Conservation (phyloP, 2,329 filamentous ascomycete species). For the Aspergillus pseudotamarii region DNA sequence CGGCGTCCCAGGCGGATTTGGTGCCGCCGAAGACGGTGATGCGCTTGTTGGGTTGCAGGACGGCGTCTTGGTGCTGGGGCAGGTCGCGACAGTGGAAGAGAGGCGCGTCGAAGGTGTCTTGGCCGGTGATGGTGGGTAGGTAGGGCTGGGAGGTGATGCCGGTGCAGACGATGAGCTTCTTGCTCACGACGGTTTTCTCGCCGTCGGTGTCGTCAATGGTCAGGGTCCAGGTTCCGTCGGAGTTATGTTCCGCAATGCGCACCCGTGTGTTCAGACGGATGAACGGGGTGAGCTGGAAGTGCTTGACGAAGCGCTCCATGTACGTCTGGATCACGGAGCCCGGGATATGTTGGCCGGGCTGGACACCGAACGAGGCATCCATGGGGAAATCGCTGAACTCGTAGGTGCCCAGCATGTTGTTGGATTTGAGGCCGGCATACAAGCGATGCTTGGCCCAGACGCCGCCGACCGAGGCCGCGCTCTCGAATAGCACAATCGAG, state of each 20-base stretch:
- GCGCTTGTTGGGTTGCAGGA: slow-evolving; percentile 35
- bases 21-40: slow-evolving; percentile 59
- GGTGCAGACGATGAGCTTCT: slow-evolving; percentile 63
- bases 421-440: slow-evolving; percentile 69
- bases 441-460: slow-evolving; percentile 70
- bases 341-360: slow-evolving; percentile 61
- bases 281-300: slow-evolving; percentile 53
- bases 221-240: slow-evolving; percentile 41
- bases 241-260: slow-evolving; percentile 47
- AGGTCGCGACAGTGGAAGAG: slow-evolving; percentile 64
- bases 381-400: slow-evolving; percentile 77
- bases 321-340: slow-evolving; percentile 61
- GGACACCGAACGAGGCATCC: slow-evolving; percentile 55
- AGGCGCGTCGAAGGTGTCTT: slow-evolving; percentile 53
- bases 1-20: slow-evolving; percentile 67
- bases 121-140: slow-evolving; percentile 55
- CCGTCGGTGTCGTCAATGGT: slow-evolving; percentile 25
- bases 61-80: slow-evolving; percentile 36
- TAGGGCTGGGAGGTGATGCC: slow-evolving; percentile 62
- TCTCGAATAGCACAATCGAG: slow-evolving; percentile 62
- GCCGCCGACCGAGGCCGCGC: slow-evolving; percentile 62
- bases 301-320: slow-evolving; percentile 57
- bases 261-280: slow-evolving; percentile 58
- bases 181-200: slow-evolving; percentile 30
- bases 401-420: slow-evolving; percentile 73